Evolutionary conservation across 2,329 filamentous ascomycete species (phyloP).

Genomic region (Colletotrichum plurivorum): DNA sequence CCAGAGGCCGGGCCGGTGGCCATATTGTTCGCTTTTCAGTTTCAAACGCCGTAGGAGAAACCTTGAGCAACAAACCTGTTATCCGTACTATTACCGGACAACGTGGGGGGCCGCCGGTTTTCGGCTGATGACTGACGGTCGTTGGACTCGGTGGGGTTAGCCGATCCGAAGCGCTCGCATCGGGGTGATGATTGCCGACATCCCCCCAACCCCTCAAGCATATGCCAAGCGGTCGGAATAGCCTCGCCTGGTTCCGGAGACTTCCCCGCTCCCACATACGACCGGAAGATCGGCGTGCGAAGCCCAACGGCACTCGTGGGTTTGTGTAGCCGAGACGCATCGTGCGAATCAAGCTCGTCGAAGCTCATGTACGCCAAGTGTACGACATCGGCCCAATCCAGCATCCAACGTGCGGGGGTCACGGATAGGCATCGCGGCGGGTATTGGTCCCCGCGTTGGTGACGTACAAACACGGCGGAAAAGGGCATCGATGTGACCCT

Average conservation of each 20-base stretch:
- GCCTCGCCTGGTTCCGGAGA: constrained; percentile 8
- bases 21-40: neutral
- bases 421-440: constrained; percentile 7
- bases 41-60: too few species aligned
- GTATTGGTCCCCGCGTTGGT: neutral
- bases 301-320: constrained; percentile 1
- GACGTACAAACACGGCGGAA: neutral
- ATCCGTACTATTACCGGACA: neutral
- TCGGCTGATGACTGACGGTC: neutral
- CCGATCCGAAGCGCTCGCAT: constrained; percentile 3
- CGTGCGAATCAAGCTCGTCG: constrained; percentile 27
- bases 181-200: neutral
- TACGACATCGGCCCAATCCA: constrained; percentile 1
- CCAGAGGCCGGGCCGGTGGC: neutral
- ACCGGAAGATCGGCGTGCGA: constrained; percentile 1
- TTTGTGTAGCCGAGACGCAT: constrained; percentile 1
- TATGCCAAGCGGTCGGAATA: neutral
- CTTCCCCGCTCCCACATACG: constrained; percentile 6
- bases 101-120: neutral
- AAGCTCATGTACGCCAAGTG: neutral
- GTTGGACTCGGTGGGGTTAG: neutral
- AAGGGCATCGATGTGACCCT: neutral
- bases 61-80: too few species aligned
- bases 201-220: neutral
- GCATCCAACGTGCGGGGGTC: constrained; percentile 10